Evolutionary conservation across 192 early-diverging fungal species (phyloP), one percentile per base, ranked within the genome.

Genomic region (Coemansia sp.): DNA sequence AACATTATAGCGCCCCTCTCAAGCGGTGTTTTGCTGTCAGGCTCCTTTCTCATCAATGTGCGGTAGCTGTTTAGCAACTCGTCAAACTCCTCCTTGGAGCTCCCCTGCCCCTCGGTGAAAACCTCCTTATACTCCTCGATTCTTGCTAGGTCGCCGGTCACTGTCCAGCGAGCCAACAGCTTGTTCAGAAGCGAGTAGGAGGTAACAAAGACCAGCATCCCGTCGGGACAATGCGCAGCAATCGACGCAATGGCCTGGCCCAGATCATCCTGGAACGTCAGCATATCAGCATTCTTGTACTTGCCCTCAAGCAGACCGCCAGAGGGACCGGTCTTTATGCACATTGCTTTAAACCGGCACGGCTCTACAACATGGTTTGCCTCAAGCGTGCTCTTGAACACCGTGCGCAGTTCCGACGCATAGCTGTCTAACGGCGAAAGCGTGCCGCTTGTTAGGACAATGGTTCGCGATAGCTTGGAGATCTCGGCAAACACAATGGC

Each of bases 311-410:
- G 40, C n/a, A 39, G 48, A 10, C 42, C 10, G 46, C 77, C 37
- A 42, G 72, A 32, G 76, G 91, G 57, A 75, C 89, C 63, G 38
- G 64, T 60, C 22, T 85, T 74, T 8, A 92, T 64, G 16, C 86
- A 76, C 11, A 84, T 76, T 1, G 88, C 89, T 51, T 79, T 80
- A 32, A 88, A 82, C 50, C 93, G 90, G 7, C 77, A 59, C 1
- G 72, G 54, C 5, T 84, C 70, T 58, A 93, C 91, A 40, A 93
- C 89, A 72, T 93, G 92, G 38, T 75, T 83, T 48, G 88, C 85
- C 71, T 88, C 87, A 5, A 90, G 65, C 20, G 68, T 77, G 32
- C 76, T 75, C 3, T 70, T 51, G 68, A 90, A 90, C 16, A 68
- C 60, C 7, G 79, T 70, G n/a, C 85, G 85, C 20, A 90, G 64